Evolutionary conservation across 371 early-diverging fungal genomes (phyloP).

Genomic region (Mucor piriformis): DNA sequence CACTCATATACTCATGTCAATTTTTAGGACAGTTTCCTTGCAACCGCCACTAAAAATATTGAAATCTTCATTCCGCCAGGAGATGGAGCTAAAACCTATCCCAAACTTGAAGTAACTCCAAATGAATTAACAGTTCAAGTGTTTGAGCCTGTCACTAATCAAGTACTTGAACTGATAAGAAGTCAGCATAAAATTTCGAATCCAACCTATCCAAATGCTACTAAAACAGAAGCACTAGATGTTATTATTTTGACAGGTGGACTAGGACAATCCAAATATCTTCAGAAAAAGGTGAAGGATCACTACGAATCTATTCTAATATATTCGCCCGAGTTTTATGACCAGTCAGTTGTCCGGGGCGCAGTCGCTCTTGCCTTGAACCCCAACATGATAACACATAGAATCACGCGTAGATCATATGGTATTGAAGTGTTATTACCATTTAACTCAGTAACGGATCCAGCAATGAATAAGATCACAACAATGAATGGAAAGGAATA

Average conservation of each 20-base stretch:
- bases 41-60: background rate
- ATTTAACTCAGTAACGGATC: background rate
- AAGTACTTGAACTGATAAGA: conserved; percentile 7
- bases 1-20: background rate
- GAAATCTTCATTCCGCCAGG: background rate
- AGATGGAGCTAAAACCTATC: background rate
- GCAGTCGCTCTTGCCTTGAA: conserved; percentile 15
- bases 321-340: conserved; percentile 3
- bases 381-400: conserved; percentile 12
- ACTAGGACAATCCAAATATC: conserved; percentile 17
- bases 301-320: background rate
- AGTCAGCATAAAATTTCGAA: background rate
- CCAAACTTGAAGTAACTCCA: background rate
- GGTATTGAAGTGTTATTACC: conserved; percentile 10
- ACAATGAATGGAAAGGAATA: background rate
- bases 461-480: background rate
- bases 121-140: conserved; percentile 8
- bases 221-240: conserved; percentile 1
- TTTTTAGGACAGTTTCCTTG: background rate
- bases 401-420: conserved; percentile 12
- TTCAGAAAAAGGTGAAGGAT: conserved; percentile 3
- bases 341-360: conserved; percentile 18
- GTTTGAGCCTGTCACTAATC: conserved; percentile 14
- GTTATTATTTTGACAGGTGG: conserved; percentile 21
- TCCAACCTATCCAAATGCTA: background rate